Evolutionary conservation across 2,329 filamentous ascomycete genomes (phyloP).

Genomic region (Fusarium sp.): DNA sequence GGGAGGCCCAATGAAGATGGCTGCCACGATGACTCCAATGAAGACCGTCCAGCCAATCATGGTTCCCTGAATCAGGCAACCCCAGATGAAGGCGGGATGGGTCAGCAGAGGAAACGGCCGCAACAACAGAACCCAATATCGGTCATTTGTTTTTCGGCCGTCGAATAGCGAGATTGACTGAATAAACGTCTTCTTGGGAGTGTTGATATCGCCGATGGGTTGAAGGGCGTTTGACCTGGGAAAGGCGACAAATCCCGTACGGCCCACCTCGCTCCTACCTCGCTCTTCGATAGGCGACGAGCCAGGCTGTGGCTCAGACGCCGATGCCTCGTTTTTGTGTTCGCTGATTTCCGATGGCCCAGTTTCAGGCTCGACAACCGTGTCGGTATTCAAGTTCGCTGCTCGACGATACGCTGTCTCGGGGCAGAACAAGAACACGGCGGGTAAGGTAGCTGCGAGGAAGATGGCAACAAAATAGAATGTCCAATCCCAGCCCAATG

Average conservation of each 20-base stretch:
- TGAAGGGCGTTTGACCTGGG: slow-evolving; percentile 50
- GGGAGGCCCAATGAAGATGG: slow-evolving; percentile 83
- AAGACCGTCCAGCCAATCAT: slow-evolving; percentile 97
- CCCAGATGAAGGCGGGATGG: slow-evolving; percentile 89
- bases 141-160: slow-evolving; percentile 83
- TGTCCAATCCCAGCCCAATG: slow-evolving; percentile 85
- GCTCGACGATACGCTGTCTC: slow-evolving; percentile 84
- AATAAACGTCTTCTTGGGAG: slow-evolving; percentile 67
- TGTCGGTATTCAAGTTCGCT: slow-evolving; percentile 76
- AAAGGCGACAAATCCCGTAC: slow-evolving; percentile 44
- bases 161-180: slow-evolving; percentile 78
- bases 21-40: slow-evolving; percentile 85
- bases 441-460: slow-evolving; percentile 74
- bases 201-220: slow-evolving; percentile 49
- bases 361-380: slow-evolving; percentile 52
- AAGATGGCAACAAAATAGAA: slow-evolving; percentile 94
- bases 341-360: slow-evolving; percentile 17
- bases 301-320: slow-evolving; percentile 11
- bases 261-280: slow-evolving; percentile 15
- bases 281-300: slow-evolving; percentile 3
- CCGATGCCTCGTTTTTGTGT: slow-evolving; percentile 18
- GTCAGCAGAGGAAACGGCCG: slow-evolving; percentile 85
- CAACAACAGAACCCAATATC: slow-evolving; percentile 72
- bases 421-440: slow-evolving; percentile 82
- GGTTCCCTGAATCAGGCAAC: slow-evolving; percentile 82